Evolutionary conservation across 202 grass and related monocot genomes (phyloP), one percentile per base, ranked within the genome.

Genomic region (Bolboschoenoplectus hybrid): DNA sequence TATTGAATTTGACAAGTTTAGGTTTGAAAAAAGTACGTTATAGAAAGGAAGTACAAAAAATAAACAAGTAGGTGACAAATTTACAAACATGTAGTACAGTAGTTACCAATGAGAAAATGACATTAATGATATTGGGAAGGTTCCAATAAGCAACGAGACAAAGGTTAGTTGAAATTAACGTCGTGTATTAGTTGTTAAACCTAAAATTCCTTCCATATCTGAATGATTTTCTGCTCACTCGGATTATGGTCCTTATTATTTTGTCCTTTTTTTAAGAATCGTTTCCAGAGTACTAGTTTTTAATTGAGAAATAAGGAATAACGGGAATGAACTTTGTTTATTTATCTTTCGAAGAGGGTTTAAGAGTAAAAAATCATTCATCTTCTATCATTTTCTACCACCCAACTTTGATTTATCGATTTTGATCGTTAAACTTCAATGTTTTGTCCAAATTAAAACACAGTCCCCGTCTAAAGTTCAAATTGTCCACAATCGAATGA

Each of bases 171-270:
- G 32, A 40, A 85, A 39, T 84, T 84, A 52, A 78, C 17, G 55
- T 63, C 38, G 53, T 16, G 12, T 77, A 57, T 44, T 74, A 89
- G 82, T 77, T 89, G 87, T 89, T 64, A 81, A 87, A 80, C 58
- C 84, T 80, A 88, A 76, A 40, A 46, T 57, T 73, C 55, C 84
- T 62, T 50, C 45, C 20, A 26, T 10, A 20, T 32, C 2, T 75
- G 45, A 74, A 74, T 35, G 44, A 74, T 34, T 35, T 35, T 51
- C 8, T 74, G 9, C 32, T 74, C 44, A 12, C n/a, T 32, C 9
- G n/a, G n/a, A 20, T 20, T 7, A 49, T 74, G 70, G 3, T 50
- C 50, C 17, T 7, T 32, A 46, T 72, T 47, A 7, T 19, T 1
- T 9, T 72, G 20, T 47, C 36, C 38, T 43, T 16, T 69, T 43